Base-by-base conservation (phyloP, 2,329 filamentous ascomycete species). In the Dactylonectria estremocensis region DNA sequence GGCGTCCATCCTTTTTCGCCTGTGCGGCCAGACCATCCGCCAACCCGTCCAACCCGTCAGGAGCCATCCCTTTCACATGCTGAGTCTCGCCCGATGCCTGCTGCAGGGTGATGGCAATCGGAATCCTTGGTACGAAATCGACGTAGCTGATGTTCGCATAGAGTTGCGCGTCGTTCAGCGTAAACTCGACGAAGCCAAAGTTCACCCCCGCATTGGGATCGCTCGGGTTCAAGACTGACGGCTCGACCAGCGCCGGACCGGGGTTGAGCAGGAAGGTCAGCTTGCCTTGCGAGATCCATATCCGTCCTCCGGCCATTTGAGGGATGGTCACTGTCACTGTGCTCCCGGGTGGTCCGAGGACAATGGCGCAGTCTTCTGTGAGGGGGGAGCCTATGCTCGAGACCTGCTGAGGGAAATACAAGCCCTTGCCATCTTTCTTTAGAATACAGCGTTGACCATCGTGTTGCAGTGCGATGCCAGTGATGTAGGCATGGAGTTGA, bases 1-100 rank as follows among this genome's bases (percentile, higher is more conserved):
- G 79, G 11, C 78, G 76, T 1, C 81, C 79, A 54, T 86, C 84
- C 0, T 49, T 55, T 0, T 70, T 64, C 0, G 77, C 78, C 60
- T 86, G 84, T 1, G 75, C 33, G 14, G 49, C 40, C 11, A 24
- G 33, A 40, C 40, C 45, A 1, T 35, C 50, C 6, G 16, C 18
- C 11, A 18, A 22, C 5, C 28, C 28, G 16, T 40, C 50, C 3
- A 49, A 49, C 8, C 31, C 37, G 5, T 33, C 49, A 43, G 14
- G 16, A 8, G 40, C 40, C 40, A 43, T 43, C 5, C 40, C 40
- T 8, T 14, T 43, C 40, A 43, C 40, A 43, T n/a, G 16, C 40
- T 43, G 40, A n/a, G 55, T 24, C 2, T 37, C 49, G 8, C 50
- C 45, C 9, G 43, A 49, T 5, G 22, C 55, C 18, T 62, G 59